phyloP scores from a whole-genome alignment of 768 basidiomycete genomes.

The Porphyrellus cyaneotinctus region DNA sequence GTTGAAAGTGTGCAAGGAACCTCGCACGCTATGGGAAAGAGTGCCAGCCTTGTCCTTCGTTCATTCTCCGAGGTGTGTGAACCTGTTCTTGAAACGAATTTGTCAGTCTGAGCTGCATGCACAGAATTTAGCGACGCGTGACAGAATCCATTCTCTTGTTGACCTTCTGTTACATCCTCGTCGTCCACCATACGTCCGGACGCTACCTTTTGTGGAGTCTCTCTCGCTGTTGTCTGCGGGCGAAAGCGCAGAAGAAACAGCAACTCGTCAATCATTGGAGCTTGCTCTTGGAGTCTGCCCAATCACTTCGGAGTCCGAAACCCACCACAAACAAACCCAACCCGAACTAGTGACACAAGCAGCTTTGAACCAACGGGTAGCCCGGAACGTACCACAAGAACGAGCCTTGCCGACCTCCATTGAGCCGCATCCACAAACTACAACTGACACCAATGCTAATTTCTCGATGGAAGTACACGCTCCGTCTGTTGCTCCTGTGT shows the following conservation, averaged over 20 bases:
- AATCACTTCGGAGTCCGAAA: not conserved
- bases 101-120: not conserved
- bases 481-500: not conserved
- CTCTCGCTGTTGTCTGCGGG: slow-evolving; percentile 60
- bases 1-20: slow-evolving; percentile 51
- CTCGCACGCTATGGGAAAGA: slow-evolving; percentile 56
- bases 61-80: slow-evolving; percentile 35
- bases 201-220: slow-evolving; percentile 58
- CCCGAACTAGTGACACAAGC: not conserved
- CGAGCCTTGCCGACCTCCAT: not conserved
- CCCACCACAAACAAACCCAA: not conserved
- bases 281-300: slow-evolving; percentile 22
- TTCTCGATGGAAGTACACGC: not conserved
- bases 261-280: slow-evolving; percentile 40
- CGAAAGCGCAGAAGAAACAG: slow-evolving; percentile 60
- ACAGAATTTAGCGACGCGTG: slow-evolving; percentile 16
- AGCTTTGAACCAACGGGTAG: not conserved
- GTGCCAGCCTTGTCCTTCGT: slow-evolving; percentile 51
- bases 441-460: not conserved
- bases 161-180: slow-evolving; percentile 76
- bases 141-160: slow-evolving; percentile 35
- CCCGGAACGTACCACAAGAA: not conserved
- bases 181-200: slow-evolving; percentile 68
- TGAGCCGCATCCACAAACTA: slow-evolving; percentile 1
- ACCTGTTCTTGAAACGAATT: not conserved